Base-by-base conservation (phyloP, 345 rosid species). In the Clausena lansium region DNA sequence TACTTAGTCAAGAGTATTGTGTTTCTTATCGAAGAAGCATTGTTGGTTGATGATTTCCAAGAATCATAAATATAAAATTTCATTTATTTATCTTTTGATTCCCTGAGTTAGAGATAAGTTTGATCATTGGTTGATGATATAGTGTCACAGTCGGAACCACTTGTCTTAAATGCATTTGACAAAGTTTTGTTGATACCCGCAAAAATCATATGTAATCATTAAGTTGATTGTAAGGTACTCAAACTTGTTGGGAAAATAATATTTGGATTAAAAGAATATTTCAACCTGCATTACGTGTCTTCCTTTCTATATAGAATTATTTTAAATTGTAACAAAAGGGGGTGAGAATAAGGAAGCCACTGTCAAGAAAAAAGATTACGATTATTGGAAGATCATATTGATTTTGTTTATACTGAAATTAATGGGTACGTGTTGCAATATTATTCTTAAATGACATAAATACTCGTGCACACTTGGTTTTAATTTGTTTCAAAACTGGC, bases 81-180 rank as follows among this genome's bases (percentile, higher is more conserved):
- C n/a, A 7, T 72, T 72, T 38, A 22, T 54, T 73, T 3, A 52
- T 64, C 62, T 64, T 64, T 64, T 50, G 33, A 62, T 73, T 74
- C 58, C 27, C 28, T 28, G 35, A 9, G 6, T 39, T 27, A 35
- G 13, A 58, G 27, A 58, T 57, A 22, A 57, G 10, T 14, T 15
- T 58, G 8, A 55, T 36, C n/a, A 58, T 15, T 32, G 30, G 36
- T 72, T 57, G 15, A 72, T 58, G 8, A 19, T 52, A 30, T 27
- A 68, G 45, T 45, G 35, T 68, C 33, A 45, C 32, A 41, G 14
- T 24, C 25, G 57, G 9, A 39, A 41, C 59, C n/a, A 7, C 8
- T 28, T 50, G 15, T 45, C 33, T 36, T 57, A 39, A 28, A 6
- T n/a, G 24, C 24, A 33, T 58, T n/a, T 72, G 73, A 35, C 52